Base-by-base conservation (phyloP, 768 basidiomycete genomes). In the Amanita inopinata region DNA sequence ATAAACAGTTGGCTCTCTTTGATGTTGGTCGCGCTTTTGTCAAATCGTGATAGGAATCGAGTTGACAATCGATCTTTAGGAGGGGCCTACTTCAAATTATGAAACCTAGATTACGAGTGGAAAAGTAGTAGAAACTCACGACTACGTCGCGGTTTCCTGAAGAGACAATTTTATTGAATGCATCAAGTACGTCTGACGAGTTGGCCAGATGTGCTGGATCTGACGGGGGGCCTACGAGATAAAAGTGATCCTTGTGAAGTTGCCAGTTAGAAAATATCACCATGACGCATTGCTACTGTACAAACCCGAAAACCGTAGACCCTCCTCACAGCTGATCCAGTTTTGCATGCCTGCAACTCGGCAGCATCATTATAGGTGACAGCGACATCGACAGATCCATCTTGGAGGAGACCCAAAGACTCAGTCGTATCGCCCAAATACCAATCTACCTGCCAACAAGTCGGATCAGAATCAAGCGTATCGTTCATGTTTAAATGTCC, bases 1-100 rank as follows among this genome's bases (percentile, higher is more conserved):
- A 64, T 60, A 43, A 74, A 77, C 8, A 76, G 46, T 36, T 60
- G 53, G 22, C 67, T 72, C 46, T 76, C 73, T 46, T 74, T 77
- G 54, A 77, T 74, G 50, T 77, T 75, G 0, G 74, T 76, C 6
- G 76, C 74, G 40, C 71, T 72, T 49, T 75, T 77, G 48, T 78
- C 75, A 46, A 62, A 77, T 2, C 75, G 68, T 1, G 73, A 73
- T 10, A 77, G 63, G 55, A 76, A 76, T 23, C 71, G 69, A 10
- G 65, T 66, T 3, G 71, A 53, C 3, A 54, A 56, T 1, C 58
- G 62, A 24, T 52, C 49, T 9, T 51, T 47, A 3, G 62, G 50
- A 14, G 57, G 46, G 22, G 62, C 49, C 49, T 67, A 27, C 33
- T n/a, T 14, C 12, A 25, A 49, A 30, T 12, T 18, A 33, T 12